phyloP scores from a whole-genome alignment of 352 stramenopile species.

The Pythium brachiatum region DNA sequence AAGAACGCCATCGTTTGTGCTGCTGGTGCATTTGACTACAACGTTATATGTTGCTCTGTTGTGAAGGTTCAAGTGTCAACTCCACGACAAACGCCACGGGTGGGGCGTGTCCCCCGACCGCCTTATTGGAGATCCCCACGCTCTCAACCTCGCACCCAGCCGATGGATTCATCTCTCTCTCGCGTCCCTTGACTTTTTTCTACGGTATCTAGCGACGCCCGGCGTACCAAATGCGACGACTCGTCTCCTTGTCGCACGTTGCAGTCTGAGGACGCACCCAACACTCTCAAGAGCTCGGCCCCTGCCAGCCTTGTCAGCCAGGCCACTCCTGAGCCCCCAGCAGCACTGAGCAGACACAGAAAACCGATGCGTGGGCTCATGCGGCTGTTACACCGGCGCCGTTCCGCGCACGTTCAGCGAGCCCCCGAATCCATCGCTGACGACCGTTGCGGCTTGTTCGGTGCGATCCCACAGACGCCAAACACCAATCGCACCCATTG shows the following conservation, averaged over 20 bases:
- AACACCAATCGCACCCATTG: background rate
- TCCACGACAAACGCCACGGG: background rate
- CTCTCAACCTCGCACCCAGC: background rate
- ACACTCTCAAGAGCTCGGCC: too few species aligned
- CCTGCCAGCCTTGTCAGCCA: too few species aligned
- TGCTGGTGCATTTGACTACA: background rate
- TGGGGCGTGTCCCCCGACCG: background rate
- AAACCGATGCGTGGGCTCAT: background rate
- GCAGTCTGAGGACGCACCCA: background rate
- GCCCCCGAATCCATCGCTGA: background rate
- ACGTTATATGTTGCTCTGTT: background rate
- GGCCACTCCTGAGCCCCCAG: too few species aligned
- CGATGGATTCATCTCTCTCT: background rate
- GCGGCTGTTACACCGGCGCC: background rate
- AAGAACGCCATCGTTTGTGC: too few species aligned
- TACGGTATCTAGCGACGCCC: background rate
- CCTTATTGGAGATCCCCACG: background rate
- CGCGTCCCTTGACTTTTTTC: background rate
- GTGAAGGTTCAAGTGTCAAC: too few species aligned
- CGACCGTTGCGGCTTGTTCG: background rate
- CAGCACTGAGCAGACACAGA: background rate
- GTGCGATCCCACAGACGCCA: background rate
- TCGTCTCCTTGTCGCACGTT: slow-evolving; percentile 3
- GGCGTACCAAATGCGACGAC: background rate
- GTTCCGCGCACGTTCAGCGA: slow-evolving; percentile 1